These are phyloP conservation scores for Lobulomyces angularis DNA, from an alignment of 192 early-diverging fungal genomes.

Conservation along the genomic window DNA sequence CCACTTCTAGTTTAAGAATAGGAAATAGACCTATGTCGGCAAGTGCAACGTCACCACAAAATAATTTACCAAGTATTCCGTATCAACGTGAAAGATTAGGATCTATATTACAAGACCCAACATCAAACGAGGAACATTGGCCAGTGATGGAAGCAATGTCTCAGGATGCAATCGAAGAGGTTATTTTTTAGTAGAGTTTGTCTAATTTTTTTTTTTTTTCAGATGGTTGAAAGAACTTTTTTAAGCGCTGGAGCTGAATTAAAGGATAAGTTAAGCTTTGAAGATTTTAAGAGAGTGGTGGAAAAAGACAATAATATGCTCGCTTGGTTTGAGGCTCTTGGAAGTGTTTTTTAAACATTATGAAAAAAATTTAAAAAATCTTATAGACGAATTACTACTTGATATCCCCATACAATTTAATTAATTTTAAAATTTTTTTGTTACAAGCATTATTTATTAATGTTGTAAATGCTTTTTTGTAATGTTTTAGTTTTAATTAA, in stretches of 20 bases:
- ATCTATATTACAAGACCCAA: constrained; percentile 41
- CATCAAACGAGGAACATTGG: constrained; percentile 49
- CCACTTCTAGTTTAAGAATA: too few relatives aligned
- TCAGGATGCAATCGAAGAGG: constrained; percentile 86
- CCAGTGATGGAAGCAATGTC: constrained; percentile 86
- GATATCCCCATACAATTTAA: too few relatives aligned
- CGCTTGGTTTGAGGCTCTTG: constrained; percentile 85
- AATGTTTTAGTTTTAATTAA: too few relatives aligned
- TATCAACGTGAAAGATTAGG: too few relatives aligned
- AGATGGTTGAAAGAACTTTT: constrained; percentile 85
- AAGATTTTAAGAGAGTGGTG: constrained; percentile 71
- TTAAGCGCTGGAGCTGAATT: constrained; percentile 33
- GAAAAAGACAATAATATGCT: constrained; percentile 68
- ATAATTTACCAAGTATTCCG: too few relatives aligned
- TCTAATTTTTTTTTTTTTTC: too few relatives aligned
- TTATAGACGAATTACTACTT: neutral
- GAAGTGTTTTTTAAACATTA: constrained; percentile 56
- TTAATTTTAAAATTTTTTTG: too few relatives aligned
- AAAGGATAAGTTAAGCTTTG: constrained; percentile 56
- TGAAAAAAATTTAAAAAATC: neutral
- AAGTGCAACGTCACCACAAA: too few relatives aligned
- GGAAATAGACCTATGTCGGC: too few relatives aligned
- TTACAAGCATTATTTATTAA: too few relatives aligned
- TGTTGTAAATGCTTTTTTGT: too few relatives aligned
- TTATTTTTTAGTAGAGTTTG: too few relatives aligned